phyloP scores from a whole-genome alignment of 2,329 filamentous ascomycete genomes.

The Aspergillus clavatus region DNA sequence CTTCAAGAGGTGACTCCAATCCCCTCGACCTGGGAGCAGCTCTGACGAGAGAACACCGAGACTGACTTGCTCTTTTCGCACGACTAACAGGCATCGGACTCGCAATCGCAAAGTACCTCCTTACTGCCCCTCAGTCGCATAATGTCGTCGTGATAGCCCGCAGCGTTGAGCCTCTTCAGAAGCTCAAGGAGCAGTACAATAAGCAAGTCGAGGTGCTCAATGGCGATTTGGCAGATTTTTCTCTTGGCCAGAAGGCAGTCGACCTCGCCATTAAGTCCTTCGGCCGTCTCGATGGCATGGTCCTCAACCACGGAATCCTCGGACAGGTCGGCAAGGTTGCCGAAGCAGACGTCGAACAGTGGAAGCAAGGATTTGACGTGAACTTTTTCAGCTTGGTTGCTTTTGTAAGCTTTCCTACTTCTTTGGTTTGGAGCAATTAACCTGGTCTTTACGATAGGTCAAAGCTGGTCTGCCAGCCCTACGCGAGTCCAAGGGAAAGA shows the following conservation, averaged over 20 bases:
- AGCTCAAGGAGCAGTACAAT: constrained; percentile 51
- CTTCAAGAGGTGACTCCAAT: constrained; percentile 50
- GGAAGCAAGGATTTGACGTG: constrained; percentile 70
- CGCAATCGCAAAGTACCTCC: constrained; percentile 56
- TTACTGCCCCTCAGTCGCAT: constrained; percentile 45
- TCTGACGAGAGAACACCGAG: neutral
- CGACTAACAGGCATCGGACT: constrained; percentile 53
- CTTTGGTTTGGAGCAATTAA: neutral
- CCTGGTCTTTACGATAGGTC: constrained; percentile 14
- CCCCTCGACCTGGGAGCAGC: neutral
- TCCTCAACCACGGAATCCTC: constrained; percentile 83
- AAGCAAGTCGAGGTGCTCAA: constrained; percentile 53
- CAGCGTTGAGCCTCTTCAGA: constrained; percentile 49
- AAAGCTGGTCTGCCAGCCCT: constrained; percentile 30
- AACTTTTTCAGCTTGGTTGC: constrained; percentile 83
- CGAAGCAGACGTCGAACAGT: constrained; percentile 65
- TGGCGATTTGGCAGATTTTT: constrained; percentile 54
- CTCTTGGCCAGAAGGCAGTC: constrained; percentile 57
- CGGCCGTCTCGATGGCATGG: constrained; percentile 69
- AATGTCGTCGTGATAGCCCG: constrained; percentile 58
- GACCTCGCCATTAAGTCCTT: constrained; percentile 63
- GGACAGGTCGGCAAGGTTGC: constrained; percentile 68
- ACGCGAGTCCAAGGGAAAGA: constrained; percentile 31
- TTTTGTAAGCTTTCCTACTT: constrained; percentile 53
- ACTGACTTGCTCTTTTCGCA: constrained; percentile 2